Evolutionary conservation across 805 yeast species (phyloP), one percentile per base, ranked within the genome.

Genomic region (Candida sphagnicola): DNA sequence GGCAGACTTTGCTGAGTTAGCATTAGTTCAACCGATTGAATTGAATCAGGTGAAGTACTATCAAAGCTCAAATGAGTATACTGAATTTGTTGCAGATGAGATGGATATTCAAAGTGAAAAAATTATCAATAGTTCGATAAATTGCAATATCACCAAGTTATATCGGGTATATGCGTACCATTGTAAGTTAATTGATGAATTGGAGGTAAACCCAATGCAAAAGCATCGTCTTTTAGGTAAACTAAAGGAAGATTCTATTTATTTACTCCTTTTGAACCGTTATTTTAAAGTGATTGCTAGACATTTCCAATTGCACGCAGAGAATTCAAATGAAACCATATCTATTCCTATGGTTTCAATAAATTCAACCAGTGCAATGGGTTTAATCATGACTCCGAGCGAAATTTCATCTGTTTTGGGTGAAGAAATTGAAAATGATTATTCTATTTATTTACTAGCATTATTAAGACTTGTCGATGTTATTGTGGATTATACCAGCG

Each of bases 401-500:
- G 50, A 48, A 21, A 37, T 55, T n/a, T 12, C 18, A 3, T 18
- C 14, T 4, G 6, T 42, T 5, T 40, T 52, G 12, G 36, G 29
- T 3, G 23, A 37, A 11, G 28, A 39, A 11, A 34, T 18, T 10
- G 31, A 34, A 25, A 14, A 47, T 4, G 54, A 54, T 37, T 56
- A 54, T 43, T 44, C 44, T 15, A 44, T 44, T 40, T 59, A 57
- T 41, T 40, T 55, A 17, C 32, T 55, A 21, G 48, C 54, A 8
- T 40, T 56, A 28, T 47, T 60, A 40, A 42, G 47, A 16, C 37
- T 53, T 16, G 45, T 49, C 11, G 63, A 58, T 10, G 31, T 37
- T 10, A 45, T 58, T 13, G 58, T 53, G 12, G 60, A 54, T 18
- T 59, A 52, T 29, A 51, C 62, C 19, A 50, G 54, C 17, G 50